Base-by-base conservation (phyloP, 805 yeast species). In the Wickerhamomyces bisporus region DNA sequence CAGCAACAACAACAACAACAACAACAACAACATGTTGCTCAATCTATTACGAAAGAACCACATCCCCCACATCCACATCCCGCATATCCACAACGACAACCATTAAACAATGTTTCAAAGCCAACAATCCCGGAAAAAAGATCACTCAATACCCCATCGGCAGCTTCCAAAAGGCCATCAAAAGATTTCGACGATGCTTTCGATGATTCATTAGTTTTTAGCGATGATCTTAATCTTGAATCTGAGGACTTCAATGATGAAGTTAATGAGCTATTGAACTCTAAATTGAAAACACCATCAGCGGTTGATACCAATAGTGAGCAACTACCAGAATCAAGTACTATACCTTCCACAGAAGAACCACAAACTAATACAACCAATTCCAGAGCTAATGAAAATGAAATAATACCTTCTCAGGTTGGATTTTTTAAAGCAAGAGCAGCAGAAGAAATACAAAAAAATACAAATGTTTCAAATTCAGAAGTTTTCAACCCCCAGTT, bases 371-470 rank as follows among this genome's bases (percentile, higher is more conserved):
- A 28, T 28, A 19, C 18, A 13, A 16, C 18, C n/a, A 21, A 18
- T 36, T 10, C 41, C 39, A 27, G 33, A 39, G 4, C 17, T 34
- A 23, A 36, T 12, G 23, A 33, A 35, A 19, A 23, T 29, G 29
- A 29, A n/a, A 30, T 15, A 9, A 29, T 25, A 5, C 32, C 40
- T n/a, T 35, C 39, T 1, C 48, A 45, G 17, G 62, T 65, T 15
- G 55, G 71, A 2, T 81, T 81, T 61, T 81, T 79, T 28, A 73
- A 79, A 37, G 86, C 88, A 2, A 75, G 74, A 46, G 75, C 73
- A 9, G 88, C 88, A 0, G 74, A 73, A 26, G 62, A 70, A 9
- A 58, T 81, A 8, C 80, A 73, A 44, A 64, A 65, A 19, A 69
- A 69, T 38, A 58, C 67, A 1, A 19, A 37, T 13, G 53, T 67